Conservation (phyloP, 2,329 filamentous ascomycete species). For the Verticillium alfalfae region DNA sequence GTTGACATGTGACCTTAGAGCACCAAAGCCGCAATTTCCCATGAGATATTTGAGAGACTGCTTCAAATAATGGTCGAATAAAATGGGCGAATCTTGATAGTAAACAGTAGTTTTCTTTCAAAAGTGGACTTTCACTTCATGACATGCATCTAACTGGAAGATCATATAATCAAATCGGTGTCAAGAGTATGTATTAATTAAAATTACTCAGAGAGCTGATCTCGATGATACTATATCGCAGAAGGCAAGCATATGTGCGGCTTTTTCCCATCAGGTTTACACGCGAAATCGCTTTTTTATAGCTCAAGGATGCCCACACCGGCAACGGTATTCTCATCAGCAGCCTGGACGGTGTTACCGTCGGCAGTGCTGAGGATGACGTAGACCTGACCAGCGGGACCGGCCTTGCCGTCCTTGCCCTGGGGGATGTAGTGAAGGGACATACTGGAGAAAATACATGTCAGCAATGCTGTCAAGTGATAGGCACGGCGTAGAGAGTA, state of each 20-base stretch:
- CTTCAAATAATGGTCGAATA: too few species aligned
- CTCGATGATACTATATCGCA: neutral
- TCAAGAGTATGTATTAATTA: neutral
- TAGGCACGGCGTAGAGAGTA: constrained; percentile 12
- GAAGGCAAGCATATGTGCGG: neutral
- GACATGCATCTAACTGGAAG: neutral
- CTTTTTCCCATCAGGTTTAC: neutral
- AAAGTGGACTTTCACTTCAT: neutral
- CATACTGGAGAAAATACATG: constrained; percentile 5
- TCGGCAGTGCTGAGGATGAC: constrained; percentile 30
- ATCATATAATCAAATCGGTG: neutral
- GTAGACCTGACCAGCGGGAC: constrained; percentile 30
- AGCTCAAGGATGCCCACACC: constrained; percentile 28
- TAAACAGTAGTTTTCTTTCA: too few species aligned
- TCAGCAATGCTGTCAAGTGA: neutral
- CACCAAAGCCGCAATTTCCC: too few species aligned
- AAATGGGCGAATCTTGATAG: too few species aligned
- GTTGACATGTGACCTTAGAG: too few species aligned
- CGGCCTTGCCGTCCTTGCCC: constrained; percentile 9
- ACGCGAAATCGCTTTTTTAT: neutral
- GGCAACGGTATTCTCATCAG: constrained; percentile 29
- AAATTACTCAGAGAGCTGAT: neutral
- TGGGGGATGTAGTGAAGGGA: constrained; percentile 16
- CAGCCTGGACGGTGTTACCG: constrained; percentile 17
- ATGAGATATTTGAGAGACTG: too few species aligned